Conservation (phyloP, 139 green algal genomes). For the Haematococcus lacustris region DNA sequence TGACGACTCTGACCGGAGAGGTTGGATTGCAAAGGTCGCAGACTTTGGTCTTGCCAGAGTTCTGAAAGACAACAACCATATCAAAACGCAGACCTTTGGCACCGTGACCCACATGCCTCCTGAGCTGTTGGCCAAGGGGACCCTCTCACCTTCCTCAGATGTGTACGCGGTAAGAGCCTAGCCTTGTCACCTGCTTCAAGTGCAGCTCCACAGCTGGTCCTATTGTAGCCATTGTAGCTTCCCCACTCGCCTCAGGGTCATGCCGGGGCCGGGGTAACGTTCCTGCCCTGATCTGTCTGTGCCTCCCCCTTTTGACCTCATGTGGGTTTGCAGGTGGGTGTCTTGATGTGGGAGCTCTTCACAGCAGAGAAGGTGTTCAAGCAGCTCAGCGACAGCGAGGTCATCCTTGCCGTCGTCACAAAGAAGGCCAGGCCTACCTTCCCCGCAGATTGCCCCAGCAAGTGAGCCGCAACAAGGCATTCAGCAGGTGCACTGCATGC, state of each 20-base stretch:
- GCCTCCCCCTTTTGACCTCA: too few species aligned
- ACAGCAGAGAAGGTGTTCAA: constrained; percentile 39
- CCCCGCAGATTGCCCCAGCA: constrained; percentile 29
- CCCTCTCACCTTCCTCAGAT: constrained; percentile 28
- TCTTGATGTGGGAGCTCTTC: constrained; percentile 58
- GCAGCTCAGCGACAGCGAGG: constrained; percentile 41
- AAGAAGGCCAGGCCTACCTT: constrained; percentile 35
- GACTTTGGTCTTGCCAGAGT: constrained; percentile 48
- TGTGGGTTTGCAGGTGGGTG: too few species aligned
- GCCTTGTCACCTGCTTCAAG: too few species aligned
- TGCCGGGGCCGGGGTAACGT: too few species aligned
- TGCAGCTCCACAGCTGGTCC: too few species aligned
- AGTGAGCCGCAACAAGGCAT: too few species aligned
- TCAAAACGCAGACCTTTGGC: constrained; percentile 54
- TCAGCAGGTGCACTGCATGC: too few species aligned
- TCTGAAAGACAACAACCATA: constrained; percentile 38
- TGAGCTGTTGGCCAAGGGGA: constrained; percentile 35
- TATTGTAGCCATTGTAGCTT: too few species aligned
- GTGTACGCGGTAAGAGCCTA: constrained; percentile 54
- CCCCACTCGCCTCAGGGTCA: too few species aligned
- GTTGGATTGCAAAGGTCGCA: constrained; percentile 47
- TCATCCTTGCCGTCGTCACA: constrained; percentile 46
- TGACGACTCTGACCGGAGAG: constrained; percentile 25
- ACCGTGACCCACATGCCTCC: constrained; percentile 45
- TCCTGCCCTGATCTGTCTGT: too few species aligned